Percentiles rank a stretch among this genome's conserved stretches.
phyloP scores from a whole-genome alignment of 345 rosid genomes.

The Toxicodendron radicans region DNA sequence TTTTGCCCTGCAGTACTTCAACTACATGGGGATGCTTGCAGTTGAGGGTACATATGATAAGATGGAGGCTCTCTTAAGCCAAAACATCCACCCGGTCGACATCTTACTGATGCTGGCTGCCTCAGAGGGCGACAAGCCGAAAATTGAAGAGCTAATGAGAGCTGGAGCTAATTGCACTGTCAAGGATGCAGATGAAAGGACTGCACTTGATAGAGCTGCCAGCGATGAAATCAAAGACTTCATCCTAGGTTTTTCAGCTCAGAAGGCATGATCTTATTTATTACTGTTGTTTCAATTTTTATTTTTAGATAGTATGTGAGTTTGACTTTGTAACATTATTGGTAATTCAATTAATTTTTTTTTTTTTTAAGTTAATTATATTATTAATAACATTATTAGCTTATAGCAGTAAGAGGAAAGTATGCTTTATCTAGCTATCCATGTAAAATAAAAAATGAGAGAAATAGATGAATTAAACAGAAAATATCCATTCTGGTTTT shows the following conservation, averaged over 20 bases:
- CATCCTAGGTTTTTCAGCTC: slow-evolving; percentile 55
- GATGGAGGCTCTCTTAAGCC: slow-evolving; percentile 83
- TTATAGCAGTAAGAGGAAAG: too few species aligned
- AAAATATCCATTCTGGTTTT: too few species aligned
- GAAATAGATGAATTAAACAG: too few species aligned
- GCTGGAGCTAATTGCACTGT: slow-evolving; percentile 69
- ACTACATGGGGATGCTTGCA: slow-evolving; percentile 97
- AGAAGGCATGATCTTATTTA: slow-evolving; percentile 50
- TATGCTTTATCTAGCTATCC: neutral
- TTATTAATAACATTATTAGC: too few species aligned
- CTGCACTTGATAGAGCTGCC: slow-evolving; percentile 67
- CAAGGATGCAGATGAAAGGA: slow-evolving; percentile 73
- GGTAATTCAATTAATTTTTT: neutral
- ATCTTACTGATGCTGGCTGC: slow-evolving; percentile 77
- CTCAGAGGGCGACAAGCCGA: slow-evolving; percentile 83
- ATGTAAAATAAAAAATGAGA: neutral
- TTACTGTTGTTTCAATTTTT: neutral
- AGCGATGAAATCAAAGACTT: slow-evolving; percentile 61
- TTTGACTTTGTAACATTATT: neutral
- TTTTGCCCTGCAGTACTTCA: slow-evolving; percentile 67
- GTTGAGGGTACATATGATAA: slow-evolving; percentile 87
- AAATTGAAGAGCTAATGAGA: slow-evolving; percentile 81
- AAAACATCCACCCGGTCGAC: slow-evolving; percentile 84
- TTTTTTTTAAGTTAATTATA: too few species aligned
- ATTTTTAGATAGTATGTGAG: neutral